Evolutionary conservation across 176 grass and related monocot genomes (phyloP).

Genomic region (Oryza meridionalis): DNA sequence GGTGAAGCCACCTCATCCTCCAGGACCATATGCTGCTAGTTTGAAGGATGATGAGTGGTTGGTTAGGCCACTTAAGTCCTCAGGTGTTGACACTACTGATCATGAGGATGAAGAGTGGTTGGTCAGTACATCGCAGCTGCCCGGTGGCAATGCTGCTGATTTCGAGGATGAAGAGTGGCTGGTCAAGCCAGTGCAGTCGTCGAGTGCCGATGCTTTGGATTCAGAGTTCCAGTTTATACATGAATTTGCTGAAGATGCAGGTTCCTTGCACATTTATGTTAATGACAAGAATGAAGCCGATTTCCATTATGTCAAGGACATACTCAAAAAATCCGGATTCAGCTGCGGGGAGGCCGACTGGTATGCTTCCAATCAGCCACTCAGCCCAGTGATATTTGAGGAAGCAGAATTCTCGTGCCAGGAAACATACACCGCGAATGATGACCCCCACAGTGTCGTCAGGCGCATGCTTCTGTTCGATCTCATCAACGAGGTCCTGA

Average conservation of each 20-base stretch:
- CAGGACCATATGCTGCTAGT: constrained; percentile 2
- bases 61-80: constrained; percentile 33
- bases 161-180: constrained; percentile 51
- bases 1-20: constrained; percentile 33
- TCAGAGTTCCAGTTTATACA: constrained; percentile 41
- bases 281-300: constrained; percentile 77
- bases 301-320: constrained; percentile 79
- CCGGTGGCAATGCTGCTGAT: constrained; percentile 31
- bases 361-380: constrained; percentile 60
- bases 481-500: constrained; percentile 83
- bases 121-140: constrained; percentile 26
- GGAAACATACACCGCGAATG: constrained; percentile 21
- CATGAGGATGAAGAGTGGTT: constrained; percentile 49
- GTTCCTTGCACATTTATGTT: constrained; percentile 55
- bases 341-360: constrained; percentile 54
- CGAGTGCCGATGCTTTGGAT: constrained; percentile 22
- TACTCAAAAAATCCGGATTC: constrained; percentile 87
- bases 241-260: constrained; percentile 21
- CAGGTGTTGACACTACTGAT: neutral
- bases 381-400: constrained; percentile 63
- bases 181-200: constrained; percentile 37
- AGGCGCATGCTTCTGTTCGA: constrained; percentile 91
- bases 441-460: constrained; percentile 49
- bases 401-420: constrained; percentile 60
- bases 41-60: constrained; percentile 47